These are phyloP conservation scores for Syzygium aqueum DNA, from an alignment of 345 rosid genomes.

Conservation along the genomic window DNA sequence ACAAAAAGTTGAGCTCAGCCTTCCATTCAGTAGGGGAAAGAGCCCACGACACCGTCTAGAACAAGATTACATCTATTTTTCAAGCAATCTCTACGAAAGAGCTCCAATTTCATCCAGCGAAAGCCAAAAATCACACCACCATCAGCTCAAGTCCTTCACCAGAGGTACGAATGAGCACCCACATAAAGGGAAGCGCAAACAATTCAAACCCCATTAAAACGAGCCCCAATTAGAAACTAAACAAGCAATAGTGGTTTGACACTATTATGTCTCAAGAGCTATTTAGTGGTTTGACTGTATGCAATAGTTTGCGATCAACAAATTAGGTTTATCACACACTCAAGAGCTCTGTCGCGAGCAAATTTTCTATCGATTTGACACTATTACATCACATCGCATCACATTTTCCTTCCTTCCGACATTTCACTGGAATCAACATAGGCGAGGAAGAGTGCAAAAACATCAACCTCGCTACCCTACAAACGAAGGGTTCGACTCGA, in stretches of 20 bases:
- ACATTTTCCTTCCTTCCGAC: background rate
- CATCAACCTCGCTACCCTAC: background rate
- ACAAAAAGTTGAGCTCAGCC: background rate
- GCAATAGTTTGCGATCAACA: background rate
- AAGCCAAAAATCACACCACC: background rate
- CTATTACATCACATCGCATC: background rate
- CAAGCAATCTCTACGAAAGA: too few relatives aligned
- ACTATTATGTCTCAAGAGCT: too few relatives aligned
- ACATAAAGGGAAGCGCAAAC: background rate
- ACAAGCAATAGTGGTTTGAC: background rate
- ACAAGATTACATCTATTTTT: background rate
- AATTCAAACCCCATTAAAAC: background rate
- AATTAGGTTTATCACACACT: background rate
- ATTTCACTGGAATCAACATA: background rate
- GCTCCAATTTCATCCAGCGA: background rate
- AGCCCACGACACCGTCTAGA: background rate
- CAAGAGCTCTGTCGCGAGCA: background rate
- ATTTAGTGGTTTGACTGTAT: too few relatives aligned
- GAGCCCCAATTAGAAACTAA: background rate
- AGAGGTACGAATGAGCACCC: background rate
- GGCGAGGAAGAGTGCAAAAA: background rate
- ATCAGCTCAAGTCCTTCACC: too few relatives aligned
- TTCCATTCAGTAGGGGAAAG: background rate
- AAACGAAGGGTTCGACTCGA: background rate
- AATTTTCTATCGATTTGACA: background rate